Evolutionary conservation across 495 filamentous ascomycete species (phyloP), one percentile per base, ranked within the genome.

Genomic region (Cetradonia linearis): DNA sequence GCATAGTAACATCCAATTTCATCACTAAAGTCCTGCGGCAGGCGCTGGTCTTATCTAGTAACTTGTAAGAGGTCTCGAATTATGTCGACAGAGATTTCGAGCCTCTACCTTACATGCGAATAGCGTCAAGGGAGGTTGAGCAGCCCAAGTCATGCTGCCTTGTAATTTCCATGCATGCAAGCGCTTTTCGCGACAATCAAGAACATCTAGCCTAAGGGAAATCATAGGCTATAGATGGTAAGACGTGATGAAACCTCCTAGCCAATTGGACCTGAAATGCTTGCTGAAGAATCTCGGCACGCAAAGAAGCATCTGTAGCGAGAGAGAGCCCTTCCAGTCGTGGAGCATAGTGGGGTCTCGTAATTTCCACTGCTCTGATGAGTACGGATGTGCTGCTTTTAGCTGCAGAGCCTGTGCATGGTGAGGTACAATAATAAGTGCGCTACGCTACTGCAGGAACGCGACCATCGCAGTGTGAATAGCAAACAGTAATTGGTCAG

Each of bases 381-480:
- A 23, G 30, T 54, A 54, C 33, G 30, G 50, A 54, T 30, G 20
- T n/a, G 50, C 50, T 54, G 50, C 50, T 54, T 54, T 54, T 54
- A 34, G 33, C 33, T 16, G n/a, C 30, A 31, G 33, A 54, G 50
- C 50, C 34, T 54, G 50, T 54, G 10, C 31, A 9, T 54, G 42
- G 9, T 46, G 13, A 25, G 42, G 9, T 46, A 4, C 42, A 46
- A 20, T 46, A 20, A 53, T 8, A 13, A 31, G 36, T 4, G 42
- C 5, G 56, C 18, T 8, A 40, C 48, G 58, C 58, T 60, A 60
- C n/a, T 60, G 58, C 58, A 60, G 58, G 58, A 52, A 60, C 58
- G 58, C 58, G 58, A 46, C 3, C 27, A 23, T 3, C 25, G 42
- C 14, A 30, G 49, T 0, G 10, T 36, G 50, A 11, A 20, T 36